Evolutionary conservation across 352 stramenopile species (phyloP), one percentile per base, ranked within the genome.

Genomic region (Globisporangium abappressorium): DNA sequence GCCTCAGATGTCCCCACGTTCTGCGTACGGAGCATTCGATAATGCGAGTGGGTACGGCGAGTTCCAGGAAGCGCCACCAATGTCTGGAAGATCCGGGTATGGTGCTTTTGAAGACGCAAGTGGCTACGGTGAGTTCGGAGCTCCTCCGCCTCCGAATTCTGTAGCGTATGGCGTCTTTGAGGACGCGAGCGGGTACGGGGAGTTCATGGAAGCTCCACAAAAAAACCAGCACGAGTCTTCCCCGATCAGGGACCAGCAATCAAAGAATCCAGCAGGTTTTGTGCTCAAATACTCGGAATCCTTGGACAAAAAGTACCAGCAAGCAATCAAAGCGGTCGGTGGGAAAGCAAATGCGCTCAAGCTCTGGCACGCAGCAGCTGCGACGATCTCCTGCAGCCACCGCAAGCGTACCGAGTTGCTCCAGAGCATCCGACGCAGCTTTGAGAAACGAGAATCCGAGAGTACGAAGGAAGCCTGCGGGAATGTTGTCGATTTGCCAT

Each of bases 361-460:
- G 20, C 65, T 89, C 11, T 86, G 79, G 77, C 30, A 69, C 30
- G 53, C 64, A 2, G 81, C 79, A 3, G 78, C 71, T 18, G 56
- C 64, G 24, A 81, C 78, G 15, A 65, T 90, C 54, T 77, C 68
- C 24, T 78, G 84, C 57, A 71, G 82, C 33, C 68, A 81, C 43
- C 57, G 68, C 20, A 82, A 77, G 59, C 78, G 78, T 33, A 87
- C 78, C 3, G 80, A 86, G 36, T 58, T 87, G 3, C 47, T 89
- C 28, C 79, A 87, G 66, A 59, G 71, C 6, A 67, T 89, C 36
- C 82, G 82, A 24, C 75, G 80, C 55, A 87, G 73, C 64, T 89
- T 90, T 58, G 80, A 89, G 64, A 87, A 84, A 47, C 79, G 79
- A 38, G 81, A 88, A 26, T 66, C 62, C 15, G 65, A 76, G 49